Percentiles rank a stretch among this genome's conserved stretches.
Conservation (phyloP, 2,329 filamentous ascomycete species). For the Tolypocladium cylindrosporum region DNA sequence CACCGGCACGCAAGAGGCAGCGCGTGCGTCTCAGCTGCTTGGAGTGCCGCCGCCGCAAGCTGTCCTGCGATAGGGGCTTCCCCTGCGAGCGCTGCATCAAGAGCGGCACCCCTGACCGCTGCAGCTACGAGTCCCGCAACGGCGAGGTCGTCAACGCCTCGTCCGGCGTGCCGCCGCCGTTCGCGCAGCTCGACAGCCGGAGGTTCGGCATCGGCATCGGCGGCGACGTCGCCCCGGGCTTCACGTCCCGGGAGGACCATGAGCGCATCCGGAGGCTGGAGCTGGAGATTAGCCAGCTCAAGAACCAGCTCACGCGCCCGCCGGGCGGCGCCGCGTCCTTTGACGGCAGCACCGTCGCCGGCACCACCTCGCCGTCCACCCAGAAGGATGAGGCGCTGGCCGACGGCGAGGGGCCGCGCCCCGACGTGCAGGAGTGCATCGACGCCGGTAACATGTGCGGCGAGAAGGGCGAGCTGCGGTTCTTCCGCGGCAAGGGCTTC, state of each 20-base stretch:
- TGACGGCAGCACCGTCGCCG: slow-evolving; percentile 41
- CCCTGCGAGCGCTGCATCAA: slow-evolving; percentile 54
- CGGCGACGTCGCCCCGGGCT: slow-evolving; percentile 15
- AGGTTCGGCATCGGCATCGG: slow-evolving; percentile 25
- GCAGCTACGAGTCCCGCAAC: slow-evolving; percentile 48
- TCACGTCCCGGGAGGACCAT: slow-evolving; percentile 34
- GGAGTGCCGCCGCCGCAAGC: slow-evolving; percentile 49
- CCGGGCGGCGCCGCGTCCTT: slow-evolving; percentile 25
- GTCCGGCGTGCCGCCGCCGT: slow-evolving; percentile 32
- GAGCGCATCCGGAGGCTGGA: slow-evolving; percentile 50
- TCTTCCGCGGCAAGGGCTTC: slow-evolving; percentile 49
- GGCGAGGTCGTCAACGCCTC: slow-evolving; percentile 38
- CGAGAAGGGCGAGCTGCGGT: slow-evolving; percentile 44
- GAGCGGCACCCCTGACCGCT: slow-evolving; percentile 49
- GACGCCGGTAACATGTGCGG: slow-evolving; percentile 28
- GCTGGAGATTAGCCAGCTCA: slow-evolving; percentile 48
- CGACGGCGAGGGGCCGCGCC: slow-evolving; percentile 21
- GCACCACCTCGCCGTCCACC: slow-evolving; percentile 32
- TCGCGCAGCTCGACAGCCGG: slow-evolving; percentile 29
- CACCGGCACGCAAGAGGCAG: slow-evolving; percentile 44
- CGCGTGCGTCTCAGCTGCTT: slow-evolving; percentile 49
- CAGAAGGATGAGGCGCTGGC: slow-evolving; percentile 30
- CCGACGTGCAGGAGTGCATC: slow-evolving; percentile 28
- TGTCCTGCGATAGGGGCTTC: slow-evolving; percentile 51
- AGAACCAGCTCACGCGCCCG: slow-evolving; percentile 37